Percentiles rank a stretch among this genome's conserved stretches.
These are phyloP conservation scores for Eucalyptus cloeziana DNA, from an alignment of 345 rosid genomes.

Conservation along the genomic window DNA sequence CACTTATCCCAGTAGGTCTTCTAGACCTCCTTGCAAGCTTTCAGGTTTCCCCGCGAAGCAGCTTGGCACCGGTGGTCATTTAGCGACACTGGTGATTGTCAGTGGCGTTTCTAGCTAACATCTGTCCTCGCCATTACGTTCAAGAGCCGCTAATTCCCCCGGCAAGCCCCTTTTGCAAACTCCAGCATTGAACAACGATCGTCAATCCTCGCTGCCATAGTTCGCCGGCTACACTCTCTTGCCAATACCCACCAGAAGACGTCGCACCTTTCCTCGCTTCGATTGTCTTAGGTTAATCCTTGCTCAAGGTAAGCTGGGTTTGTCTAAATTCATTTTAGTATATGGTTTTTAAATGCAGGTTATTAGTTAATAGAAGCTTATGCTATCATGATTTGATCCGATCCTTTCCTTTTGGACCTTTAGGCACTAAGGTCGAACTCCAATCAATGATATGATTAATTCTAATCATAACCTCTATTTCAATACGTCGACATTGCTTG, in stretches of 20 bases:
- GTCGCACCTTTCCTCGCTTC: not conserved
- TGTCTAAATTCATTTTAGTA: not conserved
- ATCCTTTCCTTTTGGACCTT: not conserved
- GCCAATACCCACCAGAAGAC: not conserved
- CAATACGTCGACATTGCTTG: too few relatives aligned
- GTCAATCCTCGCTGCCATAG: not conserved
- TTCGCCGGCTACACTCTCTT: not conserved
- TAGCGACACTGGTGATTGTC: not conserved
- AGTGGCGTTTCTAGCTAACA: not conserved
- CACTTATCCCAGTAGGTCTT: not conserved
- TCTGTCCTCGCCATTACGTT: not conserved
- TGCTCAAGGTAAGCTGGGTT: not conserved
- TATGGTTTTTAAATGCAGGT: not conserved
- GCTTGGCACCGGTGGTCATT: not conserved
- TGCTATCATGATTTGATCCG: not conserved
- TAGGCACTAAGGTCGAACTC: too few relatives aligned
- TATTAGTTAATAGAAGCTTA: not conserved
- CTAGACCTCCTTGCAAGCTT: not conserved
- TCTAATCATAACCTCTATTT: too few relatives aligned
- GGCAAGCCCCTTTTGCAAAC: not conserved
- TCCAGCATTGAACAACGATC: not conserved
- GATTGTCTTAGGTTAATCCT: not conserved
- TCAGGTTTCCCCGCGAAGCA: not conserved
- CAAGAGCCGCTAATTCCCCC: not conserved
- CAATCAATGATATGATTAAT: not conserved